Base-by-base conservation (phyloP, 495 filamentous ascomycete species). In the Daldinia childiae region DNA sequence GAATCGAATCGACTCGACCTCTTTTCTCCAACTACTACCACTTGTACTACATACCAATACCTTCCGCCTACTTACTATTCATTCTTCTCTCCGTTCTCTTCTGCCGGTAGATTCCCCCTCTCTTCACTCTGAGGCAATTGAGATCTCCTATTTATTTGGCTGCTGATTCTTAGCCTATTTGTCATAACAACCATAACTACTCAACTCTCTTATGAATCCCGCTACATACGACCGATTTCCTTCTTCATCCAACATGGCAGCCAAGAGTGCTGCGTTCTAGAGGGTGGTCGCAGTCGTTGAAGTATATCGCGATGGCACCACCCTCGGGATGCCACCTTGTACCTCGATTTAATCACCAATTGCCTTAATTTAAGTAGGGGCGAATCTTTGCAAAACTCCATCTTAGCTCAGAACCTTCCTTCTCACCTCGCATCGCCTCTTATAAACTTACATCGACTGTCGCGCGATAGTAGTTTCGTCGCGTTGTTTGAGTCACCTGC, bases 231-330 rank as follows among this genome's bases (percentile, higher is more conserved):
- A 69, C 30, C 50, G 43, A 58, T 36, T 69, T 64, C 34, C 66
- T 61, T 70, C 32, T 52, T 64, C 58, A 43, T 72, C 67, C 73
- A 75, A 63, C 38, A 85, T 85, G 83, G 80, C 79, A 67, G 63
- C 68, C 55, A 67, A 76, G 66, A 78, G 78, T 79, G 77, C 78
- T 83, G 81, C 80, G 71, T 83, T 80, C 58, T 85, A 84, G 80
- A 82, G 83, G 83, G 83, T 85, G 82, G 82, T 75, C 62, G 69
- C 79, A 76, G 48, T 81, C 74, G 77, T 75, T 64, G 72, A 74
- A 73, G 64, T 71, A 81, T 81, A 81, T 81, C 79, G 77, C 78
- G 75, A 85, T 85, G 83, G 82, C 79, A 82, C 82, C 83, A 83
- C 83, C 82, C 83, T 83, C 82, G 71, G 66, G 64, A 74, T 69